Evolutionary conservation across 2,329 filamentous ascomycete species (phyloP), one percentile per base, ranked within the genome.

Genomic region (Paraphaeosphaeria sporulosa): DNA sequence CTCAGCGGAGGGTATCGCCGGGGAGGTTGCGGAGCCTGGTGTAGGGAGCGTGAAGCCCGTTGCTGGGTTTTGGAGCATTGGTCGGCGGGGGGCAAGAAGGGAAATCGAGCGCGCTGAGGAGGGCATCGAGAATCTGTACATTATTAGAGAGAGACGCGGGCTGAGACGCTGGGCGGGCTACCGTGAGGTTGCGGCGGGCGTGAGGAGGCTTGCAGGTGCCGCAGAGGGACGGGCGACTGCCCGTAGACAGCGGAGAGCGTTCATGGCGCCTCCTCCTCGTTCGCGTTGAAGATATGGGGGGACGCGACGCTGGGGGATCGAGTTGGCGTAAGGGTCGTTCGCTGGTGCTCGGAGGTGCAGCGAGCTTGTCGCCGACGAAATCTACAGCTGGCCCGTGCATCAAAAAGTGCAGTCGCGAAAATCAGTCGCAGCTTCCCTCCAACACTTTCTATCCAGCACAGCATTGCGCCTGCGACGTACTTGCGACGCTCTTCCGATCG

Each of bases 181-280:
- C 72, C 55, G 64, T 64, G 68, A 64, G 57, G 65, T 44, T 57
- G 69, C 44, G 46, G 67, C 63, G 19, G 71, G 62, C 65, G 62
- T 60, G 65, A 73, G 54, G 58, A 71, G 61, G 32, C 64, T 60
- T 30, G 64, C 57, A 36, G 66, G 44, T 60, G 57, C 59, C 46
- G 60, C 48, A 10, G 66, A 36, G 12, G 68, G 67, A 46, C 70
- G 71, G 57, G 70, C 69, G 34, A 66, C 65, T 25, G 65, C 58
- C 60, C 71, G 61, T 42, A 76, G 53, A 60, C 73, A 77, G 56
- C 69, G 71, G 25, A 74, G 68, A 6, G 72, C 70, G 53, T 75
- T 75, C 76, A 78, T 78, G 3, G 12, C 71, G 57, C 50, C 10
- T 17, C 23, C 48, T 30, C 34, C 8, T n/a, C 10, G n/a, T 40